These are phyloP conservation scores for Haberlea rhodopensis DNA, from an alignment of 257 asterid species.

Conservation along the genomic window DNA sequence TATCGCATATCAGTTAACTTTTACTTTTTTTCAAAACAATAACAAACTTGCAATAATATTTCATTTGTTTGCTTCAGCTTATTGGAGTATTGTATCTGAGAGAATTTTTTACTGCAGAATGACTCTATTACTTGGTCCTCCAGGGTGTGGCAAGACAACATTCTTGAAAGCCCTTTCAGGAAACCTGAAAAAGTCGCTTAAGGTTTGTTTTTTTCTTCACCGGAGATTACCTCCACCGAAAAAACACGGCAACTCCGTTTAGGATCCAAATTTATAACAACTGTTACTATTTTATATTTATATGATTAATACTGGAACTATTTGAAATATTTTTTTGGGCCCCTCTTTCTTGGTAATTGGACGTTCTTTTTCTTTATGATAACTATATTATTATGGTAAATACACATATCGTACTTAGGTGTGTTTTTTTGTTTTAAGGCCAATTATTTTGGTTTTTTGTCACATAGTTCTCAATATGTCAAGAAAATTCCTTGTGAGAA, in stretches of 20 bases:
- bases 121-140: slow-evolving; percentile 53
- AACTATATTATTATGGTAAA: too few relatives aligned
- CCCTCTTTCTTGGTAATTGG: too few relatives aligned
- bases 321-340: too few relatives aligned
- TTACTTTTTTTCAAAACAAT: too few relatives aligned
- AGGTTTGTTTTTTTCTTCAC: slow-evolving; percentile 33
- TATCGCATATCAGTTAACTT: neutral
- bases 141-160: slow-evolving; percentile 54
- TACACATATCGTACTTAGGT: too few relatives aligned
- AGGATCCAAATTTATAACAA: too few relatives aligned
- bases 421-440: neutral
- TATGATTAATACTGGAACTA: too few relatives aligned
- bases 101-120: slow-evolving; percentile 29
- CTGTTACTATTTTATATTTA: too few relatives aligned
- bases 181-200: slow-evolving; percentile 40
- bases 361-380: too few relatives aligned
- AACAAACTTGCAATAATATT: neutral
- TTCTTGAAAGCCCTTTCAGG: slow-evolving; percentile 55
- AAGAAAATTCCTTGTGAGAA: neutral
- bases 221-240: too few relatives aligned
- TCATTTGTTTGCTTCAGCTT: neutral
- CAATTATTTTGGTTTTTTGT: neutral
- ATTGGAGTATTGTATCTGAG: neutral
- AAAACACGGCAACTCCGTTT: too few relatives aligned
- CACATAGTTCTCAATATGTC: neutral